Evolutionary conservation across 805 yeast genomes (phyloP), one percentile per base, ranked within the genome.

Genomic region (Peterozyma xylosa): DNA sequence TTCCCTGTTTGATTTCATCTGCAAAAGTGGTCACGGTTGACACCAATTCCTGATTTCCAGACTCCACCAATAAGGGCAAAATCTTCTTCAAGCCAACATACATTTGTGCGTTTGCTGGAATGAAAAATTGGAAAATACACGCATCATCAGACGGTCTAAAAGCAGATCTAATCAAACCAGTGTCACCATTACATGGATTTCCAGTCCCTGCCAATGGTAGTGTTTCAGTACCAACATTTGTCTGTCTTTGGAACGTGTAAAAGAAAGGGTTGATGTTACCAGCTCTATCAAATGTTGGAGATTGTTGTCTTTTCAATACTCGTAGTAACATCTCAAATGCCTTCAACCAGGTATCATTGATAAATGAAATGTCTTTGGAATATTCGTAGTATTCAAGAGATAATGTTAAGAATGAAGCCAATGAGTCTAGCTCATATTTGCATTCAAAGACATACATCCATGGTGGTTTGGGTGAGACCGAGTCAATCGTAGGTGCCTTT

Each of bases 71-170:
- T 3, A 56, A 45, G 5, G 57, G 53, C 3, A 63, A 53, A 3
- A 67, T 52, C 18, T 64, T 67, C n/a, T 54, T 55, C 32, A 87
- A 64, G 56, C 87, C 93, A 1, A 78, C 78, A 29, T 78, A 60
- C 68, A 84, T 64, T 51, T 83, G 89, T 1, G 89, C 87, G 57
- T 88, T 88, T 2, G 88, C 96, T 1, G 96, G 96, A 37, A 89
- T 75, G 57, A 88, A 84, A 46, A 82, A 78, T 59, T 86, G 95
- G 48, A 73, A 73, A n/a, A 80, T 76, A 35, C 88, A 78, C 1
- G 95, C 87, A 61, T 87, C 96, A 59, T 87, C 96, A 15, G 91
- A 82, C 9, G 96, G 96, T 52, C 96, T 66, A 58, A 87, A 87
- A 0, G 95, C 90, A 5, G 90, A 81, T 41, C 95, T 68, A n/a